A percentile compares a stretch with the other conserved stretches of the same genome.
These are phyloP conservation scores for Geotrichum siamense DNA, from an alignment of 1,139 yeast genomes.

Conservation along the genomic window DNA sequence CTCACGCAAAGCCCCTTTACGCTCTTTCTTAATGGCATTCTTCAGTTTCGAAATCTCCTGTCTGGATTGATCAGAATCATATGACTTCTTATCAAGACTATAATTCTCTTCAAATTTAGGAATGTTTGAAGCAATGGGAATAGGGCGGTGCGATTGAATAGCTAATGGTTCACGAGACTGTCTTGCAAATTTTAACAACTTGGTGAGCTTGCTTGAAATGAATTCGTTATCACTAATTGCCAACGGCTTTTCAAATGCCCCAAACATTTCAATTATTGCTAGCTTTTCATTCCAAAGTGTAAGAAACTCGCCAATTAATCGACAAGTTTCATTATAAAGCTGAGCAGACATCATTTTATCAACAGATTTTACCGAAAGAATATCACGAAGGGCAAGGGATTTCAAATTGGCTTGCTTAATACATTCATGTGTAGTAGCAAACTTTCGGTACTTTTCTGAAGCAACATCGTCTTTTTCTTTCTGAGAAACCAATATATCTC, in stretches of 20 bases:
- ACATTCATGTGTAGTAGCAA: constrained; percentile 8
- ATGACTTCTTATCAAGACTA: constrained; percentile 90
- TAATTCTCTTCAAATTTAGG: constrained; percentile 95
- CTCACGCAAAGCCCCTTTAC: constrained; percentile 81
- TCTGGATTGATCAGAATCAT: constrained; percentile 74
- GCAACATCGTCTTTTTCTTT: constrained; percentile 11
- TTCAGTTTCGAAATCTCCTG: constrained; percentile 77
- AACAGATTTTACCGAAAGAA: constrained; percentile 2
- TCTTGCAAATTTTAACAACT: constrained; percentile 44
- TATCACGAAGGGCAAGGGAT: constrained; percentile 13
- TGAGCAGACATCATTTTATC: constrained; percentile 8
- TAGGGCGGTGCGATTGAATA: constrained; percentile 80
- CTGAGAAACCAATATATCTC: constrained; percentile 15
- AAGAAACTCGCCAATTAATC: constrained; percentile 9
- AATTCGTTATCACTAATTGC: constrained; percentile 14
- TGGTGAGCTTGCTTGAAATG: constrained; percentile 38
- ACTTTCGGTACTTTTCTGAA: constrained; percentile 9
- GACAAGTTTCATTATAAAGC: constrained; percentile 13
- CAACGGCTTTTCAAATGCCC: constrained; percentile 32
- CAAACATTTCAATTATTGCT: constrained; percentile 53
- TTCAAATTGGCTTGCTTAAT: not conserved
- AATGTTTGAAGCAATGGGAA: constrained; percentile 76
- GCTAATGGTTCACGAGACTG: constrained; percentile 61
- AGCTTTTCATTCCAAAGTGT: constrained; percentile 57
- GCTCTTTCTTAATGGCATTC: constrained; percentile 83